Base-by-base conservation (phyloP, 2,329 filamentous ascomycete genomes). In the Elsinoe fawcettii region DNA sequence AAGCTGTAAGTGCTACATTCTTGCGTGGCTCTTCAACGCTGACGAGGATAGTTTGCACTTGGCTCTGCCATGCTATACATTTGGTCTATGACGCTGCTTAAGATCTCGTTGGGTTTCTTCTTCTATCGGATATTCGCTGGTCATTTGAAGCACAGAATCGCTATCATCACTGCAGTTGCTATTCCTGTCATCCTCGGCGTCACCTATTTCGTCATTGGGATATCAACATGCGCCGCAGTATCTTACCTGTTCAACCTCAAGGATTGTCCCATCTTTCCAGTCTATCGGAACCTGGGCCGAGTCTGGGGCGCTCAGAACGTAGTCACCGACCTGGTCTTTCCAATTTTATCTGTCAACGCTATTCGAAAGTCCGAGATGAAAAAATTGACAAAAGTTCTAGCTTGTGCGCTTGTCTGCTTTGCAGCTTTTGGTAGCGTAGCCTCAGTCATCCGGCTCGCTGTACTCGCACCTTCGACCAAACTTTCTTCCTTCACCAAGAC, bases 141-240 rank as follows among this genome's bases (percentile, higher is more conserved):
- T 23, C 66, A 71, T 39, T 68, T 65, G 32, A 58, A 67, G 30
- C 75, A 80, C 56, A 66, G 70, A n/a, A 64, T 66, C 55, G 69
- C 74, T 49, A 72, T 79, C 39, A 71, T 72, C 60, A 51, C 66
- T 11, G 69, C 78, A 12, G 73, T 79, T 59, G 62, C 59, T 18
- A 66, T 74, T 6, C 73, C 75, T 2, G 64, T 71, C 3, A 25
- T 73, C 4, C 69, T 77, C 39, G 73, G 77, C 2, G 59, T 73
- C 2, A 64, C 73, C 6, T 79, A 77, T 61, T 73, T 77, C 63
- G 75, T 78, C 61, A 63, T 80, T 49, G 68, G 75, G 25, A 67
- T 74, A 7, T 70, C 79, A 36, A 76, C 80, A 64, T 80, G 78
- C 60, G 65, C 1, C 72, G 71, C 49, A 80, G 78, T 61, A 80